Base-by-base conservation (phyloP, 345 rosid species). In the Aquilaria sinensis region DNA sequence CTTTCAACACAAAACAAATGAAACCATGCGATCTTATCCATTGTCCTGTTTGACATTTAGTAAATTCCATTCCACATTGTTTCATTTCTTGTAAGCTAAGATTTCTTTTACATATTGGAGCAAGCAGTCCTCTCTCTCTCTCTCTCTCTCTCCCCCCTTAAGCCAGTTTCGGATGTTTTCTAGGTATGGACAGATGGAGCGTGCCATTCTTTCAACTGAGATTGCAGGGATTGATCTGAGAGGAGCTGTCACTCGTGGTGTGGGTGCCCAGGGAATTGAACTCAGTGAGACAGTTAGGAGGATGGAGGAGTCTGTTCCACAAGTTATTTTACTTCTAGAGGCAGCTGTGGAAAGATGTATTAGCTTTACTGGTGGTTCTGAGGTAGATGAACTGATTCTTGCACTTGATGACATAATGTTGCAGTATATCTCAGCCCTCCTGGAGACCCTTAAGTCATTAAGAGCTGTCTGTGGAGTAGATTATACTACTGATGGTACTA, bases 221-320 rank as follows among this genome's bases (percentile, higher is more conserved):
- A 90, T 94, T 63, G 77, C 99, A n/a, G 87, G 82, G 47, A 85
- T 90, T 61, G 99, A 90, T 81, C 82, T 94, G 70, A 88, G 99
- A 69, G 97, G 99, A 66, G 99, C 99, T 62, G 99, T 94, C 61
- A 69, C 96, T 55, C 95, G 99, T 65, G 96, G 96, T 23, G 83
- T 94, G 64, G 97, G 99, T 62, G 99, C 97, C 71, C 97, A 94
- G 77, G 99, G 99, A 69, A 82, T 94, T 67, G 99, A 94, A 68
- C 89, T 94, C 78, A 94, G 97, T 37, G 99, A 94, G 77, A 86
- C 97, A 51, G 99, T 94, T 73, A 75, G 97, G 67, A 82, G 99
- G 70, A 94, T 94, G 99, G 99, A 94, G 80, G 99, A 94, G 67
- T 94, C 99, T 52, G 83, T 88, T 70, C 95, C 99, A 63, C 97